Evolutionary conservation across 2,329 filamentous ascomycete genomes (phyloP).

Genomic region (Fusarium sp.): DNA sequence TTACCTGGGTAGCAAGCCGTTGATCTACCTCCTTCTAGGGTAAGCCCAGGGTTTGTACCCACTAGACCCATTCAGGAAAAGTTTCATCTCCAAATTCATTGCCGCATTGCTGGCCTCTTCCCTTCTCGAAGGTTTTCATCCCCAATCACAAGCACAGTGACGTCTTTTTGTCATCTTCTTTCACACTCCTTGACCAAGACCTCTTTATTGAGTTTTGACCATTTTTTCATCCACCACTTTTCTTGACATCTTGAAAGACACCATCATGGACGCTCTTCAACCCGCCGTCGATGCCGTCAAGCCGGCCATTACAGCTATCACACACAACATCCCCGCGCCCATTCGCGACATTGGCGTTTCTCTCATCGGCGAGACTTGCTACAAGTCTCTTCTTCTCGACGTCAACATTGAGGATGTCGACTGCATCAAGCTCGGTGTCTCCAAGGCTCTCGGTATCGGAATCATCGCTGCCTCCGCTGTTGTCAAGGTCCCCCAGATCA

Average conservation of each 20-base stretch:
- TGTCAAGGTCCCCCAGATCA: conserved; percentile 96
- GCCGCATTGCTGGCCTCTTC: conserved; percentile 42
- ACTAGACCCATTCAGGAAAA: conserved; percentile 13
- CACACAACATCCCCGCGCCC: conserved; percentile 77
- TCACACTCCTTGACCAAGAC: conserved; percentile 31
- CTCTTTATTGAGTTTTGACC: conserved; percentile 9
- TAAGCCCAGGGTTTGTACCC: background rate
- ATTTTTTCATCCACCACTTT: background rate
- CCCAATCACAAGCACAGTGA: conserved; percentile 26
- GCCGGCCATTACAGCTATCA: conserved; percentile 74
- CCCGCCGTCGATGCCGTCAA: conserved; percentile 73
- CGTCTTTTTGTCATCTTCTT: conserved; percentile 31
- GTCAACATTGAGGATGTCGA: conserved; percentile 80
- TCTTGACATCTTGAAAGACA: background rate
- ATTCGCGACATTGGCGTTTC: conserved; percentile 80
- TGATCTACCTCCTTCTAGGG: background rate
- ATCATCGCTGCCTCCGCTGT: conserved; percentile 91
- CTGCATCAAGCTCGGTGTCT: conserved; percentile 90
- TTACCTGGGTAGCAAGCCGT: background rate
- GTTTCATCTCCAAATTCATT: conserved; percentile 24
- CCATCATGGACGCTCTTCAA: conserved; percentile 70
- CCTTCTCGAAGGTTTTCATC: conserved; percentile 7
- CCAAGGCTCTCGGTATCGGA: conserved; percentile 91
- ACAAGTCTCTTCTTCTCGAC: conserved; percentile 86
- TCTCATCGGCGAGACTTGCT: conserved; percentile 86